Conservation (phyloP, 1,139 yeast species). For the Petasospora rhodanensis region DNA sequence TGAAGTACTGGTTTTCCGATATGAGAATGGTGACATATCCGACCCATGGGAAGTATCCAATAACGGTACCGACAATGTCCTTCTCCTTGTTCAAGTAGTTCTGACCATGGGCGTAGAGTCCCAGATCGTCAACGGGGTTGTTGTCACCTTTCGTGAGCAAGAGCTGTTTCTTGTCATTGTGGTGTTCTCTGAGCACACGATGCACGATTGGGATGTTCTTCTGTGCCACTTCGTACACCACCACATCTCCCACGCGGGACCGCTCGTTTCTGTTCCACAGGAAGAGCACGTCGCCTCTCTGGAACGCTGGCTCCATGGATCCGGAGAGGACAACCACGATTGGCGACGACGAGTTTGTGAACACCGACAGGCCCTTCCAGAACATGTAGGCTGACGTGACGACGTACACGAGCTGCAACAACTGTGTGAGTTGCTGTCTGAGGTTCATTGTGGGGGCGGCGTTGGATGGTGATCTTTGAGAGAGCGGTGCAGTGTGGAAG, state of each 20-base stretch:
- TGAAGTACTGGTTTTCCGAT: constrained; percentile 82
- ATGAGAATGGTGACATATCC: constrained; percentile 91
- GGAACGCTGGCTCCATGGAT: constrained; percentile 99
- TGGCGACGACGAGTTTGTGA: constrained; percentile 85
- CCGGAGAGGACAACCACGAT: constrained; percentile 96
- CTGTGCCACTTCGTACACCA: constrained; percentile 84
- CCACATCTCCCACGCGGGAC: constrained; percentile 87
- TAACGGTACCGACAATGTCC: constrained; percentile 87
- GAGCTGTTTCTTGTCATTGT: constrained; percentile 50
- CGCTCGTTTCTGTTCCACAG: constrained; percentile 77
- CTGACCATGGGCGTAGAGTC: constrained; percentile 75
- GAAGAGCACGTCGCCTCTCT: constrained; percentile 90
- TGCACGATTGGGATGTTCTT: constrained; percentile 93
- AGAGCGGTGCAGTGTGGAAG: too few species aligned
- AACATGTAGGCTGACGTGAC: constrained; percentile 86
- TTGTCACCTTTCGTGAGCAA: constrained; percentile 95
- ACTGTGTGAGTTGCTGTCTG: constrained; percentile 44
- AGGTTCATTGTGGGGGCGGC: constrained; percentile 28
- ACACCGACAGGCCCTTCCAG: constrained; percentile 79
- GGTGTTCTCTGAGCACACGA: constrained; percentile 84
- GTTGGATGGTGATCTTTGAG: too few species aligned
- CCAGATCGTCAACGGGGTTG: constrained; percentile 86
- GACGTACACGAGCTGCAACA: constrained; percentile 69
- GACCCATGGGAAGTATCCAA: constrained; percentile 83
- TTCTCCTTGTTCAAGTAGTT: constrained; percentile 67